phyloP scores from a whole-genome alignment of 345 rosid genomes.

The Aquilaria sinensis region DNA sequence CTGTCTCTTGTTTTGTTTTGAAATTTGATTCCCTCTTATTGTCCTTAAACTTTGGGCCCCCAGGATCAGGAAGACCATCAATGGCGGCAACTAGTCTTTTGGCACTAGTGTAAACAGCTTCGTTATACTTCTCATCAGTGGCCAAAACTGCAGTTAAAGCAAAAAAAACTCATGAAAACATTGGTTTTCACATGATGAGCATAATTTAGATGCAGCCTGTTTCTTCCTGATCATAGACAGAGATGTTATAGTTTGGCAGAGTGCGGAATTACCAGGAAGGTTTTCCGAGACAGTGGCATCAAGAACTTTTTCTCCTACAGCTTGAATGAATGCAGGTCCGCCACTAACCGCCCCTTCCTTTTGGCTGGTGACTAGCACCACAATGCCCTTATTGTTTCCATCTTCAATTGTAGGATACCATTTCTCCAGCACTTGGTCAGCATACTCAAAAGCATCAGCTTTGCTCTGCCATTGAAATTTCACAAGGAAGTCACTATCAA shows the following conservation, averaged over 20 bases:
- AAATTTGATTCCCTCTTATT: slow-evolving; percentile 87
- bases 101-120: slow-evolving; percentile 77
- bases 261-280: slow-evolving; percentile 61
- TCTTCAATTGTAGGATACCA: slow-evolving; percentile 94
- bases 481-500: slow-evolving; percentile 11
- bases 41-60: slow-evolving; percentile 68
- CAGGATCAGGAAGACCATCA: slow-evolving; percentile 93
- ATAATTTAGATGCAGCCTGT: too few species aligned
- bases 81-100: slow-evolving; percentile 87
- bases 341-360: slow-evolving; percentile 97
- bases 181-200: background rate
- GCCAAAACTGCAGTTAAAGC: slow-evolving; percentile 63
- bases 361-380: slow-evolving; percentile 86
- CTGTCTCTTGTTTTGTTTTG: slow-evolving; percentile 85
- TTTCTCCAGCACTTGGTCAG: slow-evolving; percentile 88
- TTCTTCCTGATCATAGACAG: too few species aligned
- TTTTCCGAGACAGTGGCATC: slow-evolving; percentile 91
- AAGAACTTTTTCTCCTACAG: slow-evolving; percentile 78
- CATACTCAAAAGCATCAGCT: slow-evolving; percentile 99
- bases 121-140: slow-evolving; percentile 93
- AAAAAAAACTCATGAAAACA: background rate
- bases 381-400: slow-evolving; percentile 86
- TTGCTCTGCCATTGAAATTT: slow-evolving; percentile 61
- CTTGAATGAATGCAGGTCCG: slow-evolving; percentile 89
- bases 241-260: background rate